Percentiles rank a stretch among this genome's conserved stretches.
These are phyloP conservation scores for Microstegium vimineum DNA, from an alignment of 176 grass and related monocot species.

Conservation along the genomic window DNA sequence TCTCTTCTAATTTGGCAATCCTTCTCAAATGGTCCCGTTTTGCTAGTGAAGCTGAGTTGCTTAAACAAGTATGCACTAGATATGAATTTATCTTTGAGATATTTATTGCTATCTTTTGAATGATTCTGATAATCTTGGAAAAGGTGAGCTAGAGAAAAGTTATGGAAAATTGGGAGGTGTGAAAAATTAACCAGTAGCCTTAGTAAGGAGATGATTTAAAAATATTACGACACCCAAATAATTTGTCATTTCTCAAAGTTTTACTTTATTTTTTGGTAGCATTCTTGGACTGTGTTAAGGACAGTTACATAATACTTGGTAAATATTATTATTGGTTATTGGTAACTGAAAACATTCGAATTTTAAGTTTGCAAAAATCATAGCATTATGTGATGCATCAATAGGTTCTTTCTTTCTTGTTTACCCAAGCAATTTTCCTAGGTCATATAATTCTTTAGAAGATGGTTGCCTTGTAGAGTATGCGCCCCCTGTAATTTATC, in stretches of 20 bases:
- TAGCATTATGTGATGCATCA: not conserved
- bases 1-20: constrained; percentile 75
- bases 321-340: not conserved
- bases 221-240: not conserved
- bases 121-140: constrained; percentile 19
- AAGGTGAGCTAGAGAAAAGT: not conserved
- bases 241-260: not conserved
- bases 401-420: not conserved
- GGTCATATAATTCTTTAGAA: not conserved
- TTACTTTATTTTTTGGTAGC: constrained; percentile 1
- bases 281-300: constrained; percentile 8
- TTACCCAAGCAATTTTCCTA: not conserved
- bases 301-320: not conserved
- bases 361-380: not conserved
- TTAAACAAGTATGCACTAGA: constrained; percentile 62
- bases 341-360: not conserved
- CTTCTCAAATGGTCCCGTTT: constrained; percentile 93
- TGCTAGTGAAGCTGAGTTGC: constrained; percentile 70
- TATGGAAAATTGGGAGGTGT: constrained; percentile 12
- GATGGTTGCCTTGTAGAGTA: not conserved
- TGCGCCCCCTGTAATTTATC: not conserved
- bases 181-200: not conserved
- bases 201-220: not conserved
- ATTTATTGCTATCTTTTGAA: constrained; percentile 21
- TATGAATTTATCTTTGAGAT: constrained; percentile 8